Percentiles rank a stretch among this genome's conserved stretches.
Evolutionary conservation across 1,139 yeast genomes (phyloP).

Genomic region (Hansenula lynferdii): DNA sequence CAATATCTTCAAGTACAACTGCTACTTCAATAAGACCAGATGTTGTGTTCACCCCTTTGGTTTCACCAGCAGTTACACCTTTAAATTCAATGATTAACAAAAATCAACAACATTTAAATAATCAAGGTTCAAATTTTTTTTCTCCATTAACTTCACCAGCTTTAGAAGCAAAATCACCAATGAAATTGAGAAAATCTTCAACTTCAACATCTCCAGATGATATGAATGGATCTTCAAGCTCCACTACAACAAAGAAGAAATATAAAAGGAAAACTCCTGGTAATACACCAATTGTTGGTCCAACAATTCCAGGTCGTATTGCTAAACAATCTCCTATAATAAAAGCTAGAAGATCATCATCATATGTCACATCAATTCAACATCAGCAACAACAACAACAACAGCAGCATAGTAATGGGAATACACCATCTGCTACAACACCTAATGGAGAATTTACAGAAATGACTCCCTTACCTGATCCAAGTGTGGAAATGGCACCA

Average conservation of each 20-base stretch:
- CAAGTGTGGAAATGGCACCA: conserved; percentile 18
- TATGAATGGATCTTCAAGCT: conserved; percentile 1
- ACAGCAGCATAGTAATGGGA: conserved; percentile 8
- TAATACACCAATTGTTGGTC: conserved; percentile 31
- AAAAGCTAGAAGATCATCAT: conserved; percentile 22
- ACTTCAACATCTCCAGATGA: conserved; percentile 11
- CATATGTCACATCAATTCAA: conserved; percentile 23
- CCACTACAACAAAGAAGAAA: conserved; percentile 24
- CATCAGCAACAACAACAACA: conserved; percentile 14
- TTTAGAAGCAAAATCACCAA: conserved; percentile 33
- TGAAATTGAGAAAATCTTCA: conserved; percentile 16
- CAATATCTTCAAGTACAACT: neutral
- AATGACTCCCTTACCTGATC: conserved; percentile 3
- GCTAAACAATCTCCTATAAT: conserved; percentile 24
- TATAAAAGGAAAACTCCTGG: conserved; percentile 27
- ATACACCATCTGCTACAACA: neutral
- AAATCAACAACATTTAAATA: neutral
- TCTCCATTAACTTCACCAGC: conserved; percentile 66
- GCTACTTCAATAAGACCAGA: conserved; percentile 22
- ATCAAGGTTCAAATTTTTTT: conserved; percentile 26
- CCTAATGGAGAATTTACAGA: neutral
- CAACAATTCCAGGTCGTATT: conserved; percentile 25
- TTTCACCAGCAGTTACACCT: conserved; percentile 74
- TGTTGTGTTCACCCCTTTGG: conserved; percentile 59
- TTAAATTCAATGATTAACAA: conserved; percentile 34